These are phyloP conservation scores for Arthroderma uncinatum DNA, from an alignment of 2,329 filamentous ascomycete genomes.

Conservation along the genomic window DNA sequence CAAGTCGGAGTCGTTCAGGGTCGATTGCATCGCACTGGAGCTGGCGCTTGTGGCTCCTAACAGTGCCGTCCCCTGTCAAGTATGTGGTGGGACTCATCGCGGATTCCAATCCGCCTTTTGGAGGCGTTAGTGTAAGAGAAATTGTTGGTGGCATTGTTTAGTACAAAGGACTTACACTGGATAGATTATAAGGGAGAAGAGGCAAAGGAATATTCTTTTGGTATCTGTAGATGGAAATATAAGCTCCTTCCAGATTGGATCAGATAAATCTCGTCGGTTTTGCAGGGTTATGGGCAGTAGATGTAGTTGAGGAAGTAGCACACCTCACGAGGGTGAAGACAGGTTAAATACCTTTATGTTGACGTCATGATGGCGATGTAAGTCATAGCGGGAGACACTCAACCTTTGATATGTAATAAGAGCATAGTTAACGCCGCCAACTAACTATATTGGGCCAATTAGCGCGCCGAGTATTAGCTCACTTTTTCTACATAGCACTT, in stretches of 20 bases:
- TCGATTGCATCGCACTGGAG: background rate
- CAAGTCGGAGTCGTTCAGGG: background rate
- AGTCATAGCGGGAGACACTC: background rate
- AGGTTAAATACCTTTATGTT: background rate
- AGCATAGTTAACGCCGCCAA: background rate
- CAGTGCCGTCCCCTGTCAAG: background rate
- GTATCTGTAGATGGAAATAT: background rate
- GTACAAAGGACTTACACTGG: background rate
- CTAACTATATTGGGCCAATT: background rate
- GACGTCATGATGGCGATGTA: background rate
- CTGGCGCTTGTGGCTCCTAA: background rate
- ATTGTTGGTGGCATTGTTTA: background rate
- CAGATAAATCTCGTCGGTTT: background rate
- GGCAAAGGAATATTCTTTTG: background rate
- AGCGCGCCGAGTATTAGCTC: background rate
- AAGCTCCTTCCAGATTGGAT: background rate
- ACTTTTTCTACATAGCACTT: background rate
- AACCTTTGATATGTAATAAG: background rate
- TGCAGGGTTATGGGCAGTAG: background rate
- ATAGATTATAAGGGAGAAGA: background rate
- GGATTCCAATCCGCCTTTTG: background rate
- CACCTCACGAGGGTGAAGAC: too few relatives aligned
- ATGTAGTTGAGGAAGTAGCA: background rate
- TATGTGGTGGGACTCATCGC: background rate
- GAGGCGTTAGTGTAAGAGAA: background rate